Evolutionary conservation across 441 rosid genomes (phyloP).

Genomic region (Syzygium malaccense): DNA sequence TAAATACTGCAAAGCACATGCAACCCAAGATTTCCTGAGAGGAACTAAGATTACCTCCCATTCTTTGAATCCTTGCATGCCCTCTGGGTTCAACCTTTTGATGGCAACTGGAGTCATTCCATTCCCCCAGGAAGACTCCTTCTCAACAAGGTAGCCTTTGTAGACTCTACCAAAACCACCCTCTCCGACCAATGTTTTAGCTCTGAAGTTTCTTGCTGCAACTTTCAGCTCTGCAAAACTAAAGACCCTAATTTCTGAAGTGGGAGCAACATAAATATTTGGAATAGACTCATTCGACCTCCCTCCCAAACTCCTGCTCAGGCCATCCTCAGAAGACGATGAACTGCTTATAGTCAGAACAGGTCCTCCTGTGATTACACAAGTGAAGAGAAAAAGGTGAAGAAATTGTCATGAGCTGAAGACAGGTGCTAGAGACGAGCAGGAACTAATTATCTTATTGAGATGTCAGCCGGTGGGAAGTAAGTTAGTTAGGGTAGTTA

Average conservation of each 20-base stretch:
- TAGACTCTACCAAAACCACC: not conserved
- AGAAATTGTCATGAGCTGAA: not conserved
- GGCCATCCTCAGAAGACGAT: not conserved
- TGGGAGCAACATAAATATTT: not conserved
- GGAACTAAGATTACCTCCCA: not conserved
- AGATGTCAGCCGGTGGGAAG: not conserved
- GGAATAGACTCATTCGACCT: not conserved
- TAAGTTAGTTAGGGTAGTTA: not conserved
- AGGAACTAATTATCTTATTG: not conserved
- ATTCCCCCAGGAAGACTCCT: too few relatives aligned
- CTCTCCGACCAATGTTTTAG: not conserved
- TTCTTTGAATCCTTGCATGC: not conserved
- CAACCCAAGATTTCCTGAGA: not conserved
- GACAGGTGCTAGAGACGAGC: not conserved
- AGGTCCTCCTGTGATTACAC: not conserved
- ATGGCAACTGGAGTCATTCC: not conserved
- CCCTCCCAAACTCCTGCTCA: not conserved
- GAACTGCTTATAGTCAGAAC: not conserved
- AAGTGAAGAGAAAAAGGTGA: not conserved
- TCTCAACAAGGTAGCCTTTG: not conserved
- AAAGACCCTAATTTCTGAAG: not conserved
- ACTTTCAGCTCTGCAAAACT: not conserved
- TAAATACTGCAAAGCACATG: not conserved
- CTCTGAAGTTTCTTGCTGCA: not conserved
- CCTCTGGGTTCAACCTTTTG: not conserved